Percentiles rank a stretch among this genome's conserved stretches.
These are phyloP conservation scores for Scheffersomyces lignicola DNA, from an alignment of 1,139 yeast species.

Conservation along the genomic window DNA sequence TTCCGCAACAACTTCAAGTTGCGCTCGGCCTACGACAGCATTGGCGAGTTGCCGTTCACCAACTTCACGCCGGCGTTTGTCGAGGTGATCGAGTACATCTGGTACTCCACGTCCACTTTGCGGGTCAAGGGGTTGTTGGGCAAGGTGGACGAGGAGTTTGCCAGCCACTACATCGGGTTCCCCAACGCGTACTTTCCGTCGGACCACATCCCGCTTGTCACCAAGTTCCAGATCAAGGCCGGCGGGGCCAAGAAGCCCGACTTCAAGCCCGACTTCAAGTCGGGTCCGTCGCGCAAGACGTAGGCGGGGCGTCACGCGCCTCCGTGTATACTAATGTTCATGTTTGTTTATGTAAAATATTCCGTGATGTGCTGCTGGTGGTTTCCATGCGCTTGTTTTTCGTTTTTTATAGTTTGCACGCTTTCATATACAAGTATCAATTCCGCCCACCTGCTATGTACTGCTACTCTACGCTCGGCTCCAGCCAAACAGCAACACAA, in stretches of 20 bases:
- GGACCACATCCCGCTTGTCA: constrained; percentile 85
- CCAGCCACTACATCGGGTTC: constrained; percentile 78
- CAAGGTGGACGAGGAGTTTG: constrained; percentile 75
- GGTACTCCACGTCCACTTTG: constrained; percentile 82
- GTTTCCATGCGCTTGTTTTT: too few relatives aligned
- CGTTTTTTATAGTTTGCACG: too few relatives aligned
- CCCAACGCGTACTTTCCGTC: constrained; percentile 95
- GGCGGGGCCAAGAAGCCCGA: constrained; percentile 36
- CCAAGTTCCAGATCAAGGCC: constrained; percentile 74
- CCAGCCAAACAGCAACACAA: too few relatives aligned
- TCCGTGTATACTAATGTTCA: neutral
- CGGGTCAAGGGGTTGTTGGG: constrained; percentile 87
- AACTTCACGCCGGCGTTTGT: constrained; percentile 93
- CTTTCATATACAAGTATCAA: too few relatives aligned
- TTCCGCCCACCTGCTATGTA: too few relatives aligned
- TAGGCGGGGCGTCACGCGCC: constrained; percentile 11
- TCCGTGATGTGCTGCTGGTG: constrained; percentile 3
- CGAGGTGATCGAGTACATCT: constrained; percentile 90
- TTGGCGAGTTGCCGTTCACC: constrained; percentile 92
- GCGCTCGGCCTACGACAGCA: constrained; percentile 79
- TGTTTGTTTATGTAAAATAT: neutral
- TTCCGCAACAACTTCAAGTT: constrained; percentile 78
- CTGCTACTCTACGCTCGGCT: too few relatives aligned
- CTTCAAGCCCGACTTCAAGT: constrained; percentile 54
- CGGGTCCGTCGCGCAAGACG: constrained; percentile 53